Conservation (phyloP, 306 rosid genomes). For the Clitoria ternatea region DNA sequence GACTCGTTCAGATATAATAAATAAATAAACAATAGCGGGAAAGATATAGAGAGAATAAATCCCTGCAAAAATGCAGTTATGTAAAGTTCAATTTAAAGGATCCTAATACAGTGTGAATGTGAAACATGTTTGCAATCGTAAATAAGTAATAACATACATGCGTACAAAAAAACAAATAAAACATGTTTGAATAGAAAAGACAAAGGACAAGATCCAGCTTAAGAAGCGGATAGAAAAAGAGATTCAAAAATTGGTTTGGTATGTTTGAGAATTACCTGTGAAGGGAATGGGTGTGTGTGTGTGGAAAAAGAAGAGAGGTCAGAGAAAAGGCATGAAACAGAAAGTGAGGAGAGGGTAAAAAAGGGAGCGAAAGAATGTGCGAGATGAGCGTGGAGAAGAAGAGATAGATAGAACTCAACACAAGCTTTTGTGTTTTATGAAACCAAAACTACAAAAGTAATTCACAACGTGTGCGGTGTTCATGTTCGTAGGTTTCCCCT, state of each 20-base stretch:
- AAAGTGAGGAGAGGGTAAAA: not conserved
- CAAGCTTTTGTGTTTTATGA: not conserved
- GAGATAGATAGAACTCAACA: too few species aligned
- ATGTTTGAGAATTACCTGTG: not conserved
- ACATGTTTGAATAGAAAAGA: not conserved
- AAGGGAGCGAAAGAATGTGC: conserved; percentile 18
- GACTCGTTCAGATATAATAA: too few species aligned
- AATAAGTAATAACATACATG: too few species aligned
- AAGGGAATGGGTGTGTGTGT: not conserved
- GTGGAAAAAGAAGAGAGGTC: not conserved
- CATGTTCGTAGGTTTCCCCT: conserved; percentile 20
- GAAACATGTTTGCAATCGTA: not conserved
- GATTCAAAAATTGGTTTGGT: too few species aligned
- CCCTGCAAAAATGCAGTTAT: not conserved
- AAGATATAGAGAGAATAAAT: not conserved
- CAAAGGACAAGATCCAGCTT: conserved; percentile 14
- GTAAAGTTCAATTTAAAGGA: not conserved
- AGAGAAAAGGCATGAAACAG: conserved; percentile 21
- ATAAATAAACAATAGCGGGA: not conserved
- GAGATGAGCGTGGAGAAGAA: conserved; percentile 1
- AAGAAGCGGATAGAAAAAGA: too few species aligned
- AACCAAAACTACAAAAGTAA: too few species aligned
- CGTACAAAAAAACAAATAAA: not conserved
- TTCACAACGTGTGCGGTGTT: not conserved
- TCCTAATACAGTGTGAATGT: not conserved